A percentile compares a stretch with the other conserved stretches of the same genome.
Conservation (phyloP, 139 green algal genomes). For the Coelastrella sp. region DNA sequence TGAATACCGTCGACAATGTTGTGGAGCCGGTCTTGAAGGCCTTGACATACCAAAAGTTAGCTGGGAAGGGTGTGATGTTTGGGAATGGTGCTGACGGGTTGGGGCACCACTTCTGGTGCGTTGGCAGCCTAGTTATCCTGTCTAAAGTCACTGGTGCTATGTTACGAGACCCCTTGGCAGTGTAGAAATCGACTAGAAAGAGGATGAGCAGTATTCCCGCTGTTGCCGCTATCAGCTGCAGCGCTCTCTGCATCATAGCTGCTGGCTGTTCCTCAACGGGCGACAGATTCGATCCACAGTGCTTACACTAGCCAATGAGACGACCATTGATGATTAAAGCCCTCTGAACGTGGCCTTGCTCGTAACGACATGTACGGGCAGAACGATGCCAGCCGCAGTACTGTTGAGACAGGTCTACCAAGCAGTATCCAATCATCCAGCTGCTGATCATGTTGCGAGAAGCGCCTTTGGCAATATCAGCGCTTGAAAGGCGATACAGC, state of each 20-base stretch:
- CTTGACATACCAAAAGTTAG: conserved; percentile 29
- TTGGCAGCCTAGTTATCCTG: not conserved
- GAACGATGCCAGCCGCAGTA: too few relatives aligned
- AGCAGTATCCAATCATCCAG: too few relatives aligned
- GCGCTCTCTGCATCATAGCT: not conserved
- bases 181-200: not conserved
- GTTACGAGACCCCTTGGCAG: not conserved
- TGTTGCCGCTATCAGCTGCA: not conserved
- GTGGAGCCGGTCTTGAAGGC: conserved; percentile 24
- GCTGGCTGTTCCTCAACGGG: not conserved
- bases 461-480: too few relatives aligned
- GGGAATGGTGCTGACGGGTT: conserved; percentile 6
- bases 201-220: not conserved
- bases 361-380: too few relatives aligned
- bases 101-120: conserved; percentile 12
- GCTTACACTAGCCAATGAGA: too few relatives aligned
- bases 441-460: too few relatives aligned
- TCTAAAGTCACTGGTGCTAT: not conserved
- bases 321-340: too few relatives aligned
- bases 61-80: not conserved
- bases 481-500: too few relatives aligned
- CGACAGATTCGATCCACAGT: not conserved
- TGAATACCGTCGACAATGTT: conserved; percentile 10
- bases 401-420: too few relatives aligned
- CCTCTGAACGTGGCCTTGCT: too few relatives aligned